Percentiles rank a stretch among this genome's conserved stretches.
Conservation (phyloP, 2,329 filamentous ascomycete species). For the Stachybotrys echinatus region DNA sequence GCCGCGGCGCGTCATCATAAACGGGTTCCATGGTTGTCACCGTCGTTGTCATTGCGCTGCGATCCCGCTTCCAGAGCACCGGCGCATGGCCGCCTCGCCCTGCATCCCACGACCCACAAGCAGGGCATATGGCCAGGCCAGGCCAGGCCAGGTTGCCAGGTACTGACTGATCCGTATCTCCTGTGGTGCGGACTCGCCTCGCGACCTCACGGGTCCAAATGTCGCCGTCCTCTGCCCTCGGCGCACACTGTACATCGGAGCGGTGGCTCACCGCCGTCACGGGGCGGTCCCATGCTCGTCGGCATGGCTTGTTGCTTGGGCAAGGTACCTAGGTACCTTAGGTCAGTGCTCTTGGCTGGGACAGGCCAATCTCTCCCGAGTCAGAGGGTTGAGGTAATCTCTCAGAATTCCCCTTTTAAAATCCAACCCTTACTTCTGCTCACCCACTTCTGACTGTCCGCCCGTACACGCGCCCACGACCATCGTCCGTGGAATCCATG, state of each 20-base stretch:
- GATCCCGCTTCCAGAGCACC: constrained; percentile 24
- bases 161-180: too few relatives aligned
- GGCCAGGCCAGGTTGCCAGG: constrained; percentile 9
- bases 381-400: constrained; percentile 16
- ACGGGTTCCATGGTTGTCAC: constrained; percentile 5
- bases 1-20: constrained; percentile 15
- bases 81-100: constrained; percentile 16
- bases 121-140: constrained; percentile 12
- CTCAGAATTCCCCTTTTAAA: constrained; percentile 16
- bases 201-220: neutral
- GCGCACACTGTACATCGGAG: constrained; percentile 19
- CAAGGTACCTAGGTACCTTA: too few relatives aligned
- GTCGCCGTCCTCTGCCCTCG: neutral
- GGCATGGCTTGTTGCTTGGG: constrained; percentile 16
- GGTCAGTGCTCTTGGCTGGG: constrained; percentile 10
- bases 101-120: constrained; percentile 12
- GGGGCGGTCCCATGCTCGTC: constrained; percentile 7
- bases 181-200: neutral
- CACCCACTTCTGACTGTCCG: neutral
- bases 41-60: constrained; percentile 15
- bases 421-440: neutral
- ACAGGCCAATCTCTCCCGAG: constrained; percentile 19
- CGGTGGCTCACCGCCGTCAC: constrained; percentile 7
- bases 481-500: neutral
- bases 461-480: neutral